Evolutionary conservation across 129 eudicot species (phyloP).

Genomic region (Kitagawia praeruptora): DNA sequence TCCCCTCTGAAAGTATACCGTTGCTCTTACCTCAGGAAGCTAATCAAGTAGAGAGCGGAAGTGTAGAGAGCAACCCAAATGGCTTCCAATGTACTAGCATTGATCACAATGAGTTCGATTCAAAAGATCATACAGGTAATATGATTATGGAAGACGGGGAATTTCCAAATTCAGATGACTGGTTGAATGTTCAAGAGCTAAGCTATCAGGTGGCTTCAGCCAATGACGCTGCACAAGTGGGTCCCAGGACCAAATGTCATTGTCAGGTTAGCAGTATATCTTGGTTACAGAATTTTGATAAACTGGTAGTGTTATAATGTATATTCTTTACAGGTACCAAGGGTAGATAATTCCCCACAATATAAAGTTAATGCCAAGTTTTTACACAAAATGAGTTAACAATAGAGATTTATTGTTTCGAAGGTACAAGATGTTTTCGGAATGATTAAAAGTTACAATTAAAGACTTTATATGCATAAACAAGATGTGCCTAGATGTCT

Average conservation of each 20-base stretch:
- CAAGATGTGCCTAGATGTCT: background rate
- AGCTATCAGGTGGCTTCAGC: conserved; percentile 22
- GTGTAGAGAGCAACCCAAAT: conserved; percentile 16
- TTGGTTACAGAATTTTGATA: background rate
- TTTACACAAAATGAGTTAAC: background rate
- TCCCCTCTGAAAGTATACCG: conserved; percentile 75
- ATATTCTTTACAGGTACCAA: background rate
- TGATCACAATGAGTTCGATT: conserved; percentile 18
- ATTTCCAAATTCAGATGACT: conserved; percentile 33
- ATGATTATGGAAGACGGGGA: conserved; percentile 14
- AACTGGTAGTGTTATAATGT: background rate
- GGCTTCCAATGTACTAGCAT: conserved; percentile 14
- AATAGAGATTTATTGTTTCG: background rate
- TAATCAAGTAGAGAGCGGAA: conserved; percentile 23
- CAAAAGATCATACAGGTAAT: conserved; percentile 17
- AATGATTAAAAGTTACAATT: background rate
- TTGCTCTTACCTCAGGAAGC: conserved; percentile 91
- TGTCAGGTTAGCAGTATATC: conserved; percentile 64
- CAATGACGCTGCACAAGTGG: conserved; percentile 51
- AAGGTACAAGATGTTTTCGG: background rate
- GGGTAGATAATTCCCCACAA: background rate
- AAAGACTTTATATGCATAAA: background rate
- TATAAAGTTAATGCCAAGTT: background rate
- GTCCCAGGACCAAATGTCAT: conserved; percentile 57
- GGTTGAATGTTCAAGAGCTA: conserved; percentile 52